A percentile compares a stretch with the other conserved stretches of the same genome.
These are phyloP conservation scores for Saturnispora gosingensis DNA, from an alignment of 805 yeast genomes.

Conservation along the genomic window DNA sequence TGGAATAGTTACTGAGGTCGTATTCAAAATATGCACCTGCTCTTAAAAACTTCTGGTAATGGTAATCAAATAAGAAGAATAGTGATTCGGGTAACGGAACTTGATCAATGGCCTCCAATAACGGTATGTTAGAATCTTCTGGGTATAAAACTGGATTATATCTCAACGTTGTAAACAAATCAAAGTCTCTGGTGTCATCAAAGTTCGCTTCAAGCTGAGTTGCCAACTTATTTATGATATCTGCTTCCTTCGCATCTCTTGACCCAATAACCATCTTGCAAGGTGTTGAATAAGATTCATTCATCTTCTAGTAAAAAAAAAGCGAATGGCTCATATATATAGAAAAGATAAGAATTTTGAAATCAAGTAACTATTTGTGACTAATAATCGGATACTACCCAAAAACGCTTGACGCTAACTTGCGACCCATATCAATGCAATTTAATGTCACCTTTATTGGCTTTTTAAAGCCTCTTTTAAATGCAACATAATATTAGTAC, in stretches of 20 bases:
- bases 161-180: constrained; percentile 61
- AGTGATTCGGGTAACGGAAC: constrained; percentile 22
- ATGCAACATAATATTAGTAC: no score
- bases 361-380: neutral
- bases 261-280: neutral
- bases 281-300: neutral
- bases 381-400: neutral
- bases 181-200: constrained; percentile 44
- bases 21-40: constrained; percentile 47
- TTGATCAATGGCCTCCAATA: constrained; percentile 20
- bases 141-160: constrained; percentile 56
- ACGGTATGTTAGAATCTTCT: constrained; percentile 2
- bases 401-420: neutral
- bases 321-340: neutral
- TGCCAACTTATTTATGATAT: constrained; percentile 74
- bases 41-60: constrained; percentile 48
- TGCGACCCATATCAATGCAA: no score
- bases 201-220: constrained; percentile 66
- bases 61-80: constrained; percentile 60
- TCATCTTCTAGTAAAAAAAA: neutral
- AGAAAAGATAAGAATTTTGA: neutral
- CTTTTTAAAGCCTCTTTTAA: no score
- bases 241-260: neutral
- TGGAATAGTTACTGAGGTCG: constrained; percentile 29
- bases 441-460: no score